Base-by-base conservation (phyloP, 306 rosid species). In the Quercus dentata region DNA sequence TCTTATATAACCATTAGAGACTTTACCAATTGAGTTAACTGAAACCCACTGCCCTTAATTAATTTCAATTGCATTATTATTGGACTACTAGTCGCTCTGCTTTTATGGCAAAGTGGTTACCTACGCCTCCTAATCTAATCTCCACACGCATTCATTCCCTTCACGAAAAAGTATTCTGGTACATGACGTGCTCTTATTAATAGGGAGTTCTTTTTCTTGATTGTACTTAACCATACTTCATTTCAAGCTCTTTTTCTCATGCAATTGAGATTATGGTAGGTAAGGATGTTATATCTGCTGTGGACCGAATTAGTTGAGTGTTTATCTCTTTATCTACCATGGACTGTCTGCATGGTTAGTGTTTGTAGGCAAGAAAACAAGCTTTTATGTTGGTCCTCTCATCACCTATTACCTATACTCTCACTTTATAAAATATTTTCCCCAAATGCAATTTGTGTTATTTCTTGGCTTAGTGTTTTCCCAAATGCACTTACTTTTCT, bases 241-340 rank as follows among this genome's bases (percentile, higher is more conserved):
- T 49, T 49, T 10, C 54, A 5, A 11, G 54, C 54, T 15, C 28
- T 21, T 71, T 73, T 35, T 17, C 15, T 23, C 56, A 12, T 8
- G 25, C 54, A 9, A 23, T 17, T 51, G 19, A 11, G 18, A 74
- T 67, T 63, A 62, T 4, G 70, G 13, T 89, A 87, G 98, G 98
- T 91, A 56, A 19, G 93, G 87, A 52, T 63, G 93, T 78, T 91
- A 77, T 71, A 91, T 83, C 94, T 86, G 81, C 89, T 77, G 67
- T 76, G 74, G 79, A 79, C 74, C 58, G 55, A 15, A 61, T 17
- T 2, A 49, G 5, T 25, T 11, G 44, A 74, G 75, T 80, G 83
- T 88, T 74, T 30, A 31, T 12, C 15, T 79, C 56, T 80, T 79
- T 76, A 75, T 87, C 92, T 85, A 80, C 82, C 82, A 74, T 83